Evolutionary conservation across 2,329 filamentous ascomycete genomes (phyloP), one percentile per base, ranked within the genome.

Genomic region (Exophiala spinifera): DNA sequence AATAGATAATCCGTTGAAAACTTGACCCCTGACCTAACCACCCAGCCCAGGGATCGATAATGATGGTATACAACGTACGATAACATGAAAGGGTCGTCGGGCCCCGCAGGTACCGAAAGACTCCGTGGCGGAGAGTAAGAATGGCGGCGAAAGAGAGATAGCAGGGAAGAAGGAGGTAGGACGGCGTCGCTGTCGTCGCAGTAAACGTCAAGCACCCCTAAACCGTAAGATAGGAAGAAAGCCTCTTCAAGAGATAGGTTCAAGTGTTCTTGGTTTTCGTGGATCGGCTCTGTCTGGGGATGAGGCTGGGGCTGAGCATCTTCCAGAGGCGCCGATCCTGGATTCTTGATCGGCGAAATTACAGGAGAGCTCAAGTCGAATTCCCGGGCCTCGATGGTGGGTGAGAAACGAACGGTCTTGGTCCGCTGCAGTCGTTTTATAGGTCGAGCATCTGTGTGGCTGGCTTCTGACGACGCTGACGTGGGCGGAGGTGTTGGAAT

Each of bases 1-100:
- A 99, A 80, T n/a, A 99, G 76, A 76, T 89, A 96, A 70, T 99
- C 94, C 8, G 91, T 88, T 19, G 89, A 89, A 64, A 99, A 99
- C 67, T 99, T 99, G 68, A 95, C 86, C 33, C 94, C 95, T 4
- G 88, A 85, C 13, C 95, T 86, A 0, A 95, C 87, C 1, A 96
- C 89, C 92, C 94, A 99, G 20, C 94, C 94, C 0, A 97, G 78
- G 0, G 91, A 95, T 34, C 94, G 87, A 74, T 96, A 99, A 69
- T 99, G 92, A 68, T 99, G 94, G 69, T 96, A 99, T 15, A 89
- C 89, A 11, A 84, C 85, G 66, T 97, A 99, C 54, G 89, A 86
- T 1, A 96, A 70, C 17, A 97, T 75, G 70, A 99, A 99, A 0
- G 83, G 80, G 65, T 95, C 89, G 68, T 96, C 90, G 0, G 90